phyloP scores from a whole-genome alignment of 2,329 filamentous ascomycete genomes.

The Hyphodiscus sp. region DNA sequence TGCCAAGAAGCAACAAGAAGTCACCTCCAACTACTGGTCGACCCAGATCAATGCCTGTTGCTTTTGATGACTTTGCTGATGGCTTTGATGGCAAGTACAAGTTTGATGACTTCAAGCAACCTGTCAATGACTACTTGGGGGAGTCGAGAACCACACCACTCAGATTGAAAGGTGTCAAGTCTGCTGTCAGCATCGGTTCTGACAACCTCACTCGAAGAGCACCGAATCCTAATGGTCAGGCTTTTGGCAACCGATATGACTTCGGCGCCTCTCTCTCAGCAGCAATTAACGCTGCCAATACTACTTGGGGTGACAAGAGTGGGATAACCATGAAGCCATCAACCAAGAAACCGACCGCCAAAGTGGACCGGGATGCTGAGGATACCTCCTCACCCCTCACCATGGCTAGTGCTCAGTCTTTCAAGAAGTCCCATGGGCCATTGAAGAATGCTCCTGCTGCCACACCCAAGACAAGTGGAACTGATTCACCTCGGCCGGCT shows the following conservation, averaged over 20 bases:
- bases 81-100: conserved; percentile 40
- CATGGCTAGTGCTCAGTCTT: conserved; percentile 12
- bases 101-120: conserved; percentile 48
- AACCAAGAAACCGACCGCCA: conserved; percentile 14
- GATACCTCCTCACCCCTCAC: conserved; percentile 18
- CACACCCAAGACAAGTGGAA: conserved; percentile 23
- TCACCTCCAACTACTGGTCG: conserved; percentile 40
- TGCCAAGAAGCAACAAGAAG: conserved; percentile 62
- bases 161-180: conserved; percentile 64
- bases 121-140: conserved; percentile 55
- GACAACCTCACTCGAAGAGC: conserved; percentile 32
- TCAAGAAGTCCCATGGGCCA: conserved; percentile 13
- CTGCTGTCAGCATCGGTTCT: conserved; percentile 48
- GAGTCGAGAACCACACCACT: conserved; percentile 43
- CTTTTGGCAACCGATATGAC: conserved; percentile 91
- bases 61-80: conserved; percentile 64
- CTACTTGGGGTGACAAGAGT: conserved; percentile 51
- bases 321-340: conserved; percentile 40
- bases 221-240: conserved; percentile 56
- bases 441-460: conserved; percentile 23
- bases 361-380: conserved; percentile 11
- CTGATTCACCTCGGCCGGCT: conserved; percentile 46
- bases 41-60: conserved; percentile 46
- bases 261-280: conserved; percentile 88
- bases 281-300: conserved; percentile 70